phyloP scores from a whole-genome alignment of 768 basidiomycete genomes.

The Podaxis rugospora region DNA sequence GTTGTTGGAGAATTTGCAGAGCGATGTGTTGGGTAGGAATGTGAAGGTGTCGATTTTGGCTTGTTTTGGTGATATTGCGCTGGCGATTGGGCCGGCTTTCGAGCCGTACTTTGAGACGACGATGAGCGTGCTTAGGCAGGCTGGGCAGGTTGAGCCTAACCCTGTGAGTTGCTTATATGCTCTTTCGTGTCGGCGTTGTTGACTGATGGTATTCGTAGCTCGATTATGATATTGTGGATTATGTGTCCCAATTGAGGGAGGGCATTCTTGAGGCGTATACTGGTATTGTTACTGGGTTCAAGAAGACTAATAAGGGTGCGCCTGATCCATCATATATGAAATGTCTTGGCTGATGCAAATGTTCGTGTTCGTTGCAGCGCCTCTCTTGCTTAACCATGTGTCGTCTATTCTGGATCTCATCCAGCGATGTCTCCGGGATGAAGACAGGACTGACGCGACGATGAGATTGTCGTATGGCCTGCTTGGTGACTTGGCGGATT shows the following conservation, averaged over 20 bases:
- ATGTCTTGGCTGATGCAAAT: slow-evolving; percentile 10
- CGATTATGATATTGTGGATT: slow-evolving; percentile 89
- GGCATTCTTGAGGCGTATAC: slow-evolving; percentile 97
- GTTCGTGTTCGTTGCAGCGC: slow-evolving; percentile 23
- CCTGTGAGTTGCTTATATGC: slow-evolving; percentile 48
- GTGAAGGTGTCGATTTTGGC: slow-evolving; percentile 97
- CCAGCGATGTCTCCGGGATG: slow-evolving; percentile 71
- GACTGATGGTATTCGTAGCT: slow-evolving; percentile 35
- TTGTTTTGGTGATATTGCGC: slow-evolving; percentile 94
- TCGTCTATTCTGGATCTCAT: slow-evolving; percentile 76
- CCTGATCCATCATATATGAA: background rate
- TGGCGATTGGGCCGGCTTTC: slow-evolving; percentile 84
- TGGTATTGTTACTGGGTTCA: slow-evolving; percentile 88
- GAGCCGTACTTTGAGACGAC: slow-evolving; percentile 88
- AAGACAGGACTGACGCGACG: slow-evolving; percentile 78
- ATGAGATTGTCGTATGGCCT: slow-evolving; percentile 78
- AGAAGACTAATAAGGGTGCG: slow-evolving; percentile 76
- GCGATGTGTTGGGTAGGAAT: slow-evolving; percentile 83
- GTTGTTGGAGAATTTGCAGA: slow-evolving; percentile 86
- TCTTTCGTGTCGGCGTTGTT: slow-evolving; percentile 1
- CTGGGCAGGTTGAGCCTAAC: slow-evolving; percentile 82
- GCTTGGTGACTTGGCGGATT: slow-evolving; percentile 89
- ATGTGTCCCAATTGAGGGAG: slow-evolving; percentile 85
- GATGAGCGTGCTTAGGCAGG: slow-evolving; percentile 88
- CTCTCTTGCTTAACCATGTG: slow-evolving; percentile 65